Conservation (phyloP, 2,329 filamentous ascomycete genomes). For the Colletotrichum australisinense region DNA sequence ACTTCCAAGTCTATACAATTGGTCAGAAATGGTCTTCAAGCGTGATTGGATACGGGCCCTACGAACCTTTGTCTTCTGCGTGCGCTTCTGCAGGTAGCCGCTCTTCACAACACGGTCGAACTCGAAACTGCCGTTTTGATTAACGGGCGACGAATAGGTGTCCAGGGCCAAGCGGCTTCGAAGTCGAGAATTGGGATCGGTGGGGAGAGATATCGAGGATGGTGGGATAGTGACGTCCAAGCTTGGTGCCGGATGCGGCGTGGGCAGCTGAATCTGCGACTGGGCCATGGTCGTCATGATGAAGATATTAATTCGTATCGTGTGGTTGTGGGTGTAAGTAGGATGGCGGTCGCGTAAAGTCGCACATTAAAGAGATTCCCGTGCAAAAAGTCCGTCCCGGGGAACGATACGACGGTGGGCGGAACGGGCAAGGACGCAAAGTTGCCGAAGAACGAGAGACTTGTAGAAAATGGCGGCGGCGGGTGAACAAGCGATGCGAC, state of each 20-base stretch:
- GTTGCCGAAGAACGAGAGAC: not conserved
- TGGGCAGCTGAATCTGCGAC: slow-evolving; percentile 26
- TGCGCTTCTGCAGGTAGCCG: slow-evolving; percentile 87
- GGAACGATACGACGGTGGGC: not conserved
- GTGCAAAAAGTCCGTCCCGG: slow-evolving; percentile 11
- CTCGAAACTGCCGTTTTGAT: slow-evolving; percentile 94
- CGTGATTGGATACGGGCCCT: not conserved
- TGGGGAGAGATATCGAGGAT: slow-evolving; percentile 34
- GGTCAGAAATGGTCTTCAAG: slow-evolving; percentile 1
- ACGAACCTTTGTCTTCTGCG: slow-evolving; percentile 89
- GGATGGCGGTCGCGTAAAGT: slow-evolving; percentile 24
- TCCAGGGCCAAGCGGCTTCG: slow-evolving; percentile 65
- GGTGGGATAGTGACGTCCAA: slow-evolving; percentile 40
- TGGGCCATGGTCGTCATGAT: slow-evolving; percentile 28
- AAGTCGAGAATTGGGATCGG: slow-evolving; percentile 43
- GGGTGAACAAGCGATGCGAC: not conserved
- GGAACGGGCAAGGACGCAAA: not conserved
- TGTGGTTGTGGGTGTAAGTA: slow-evolving; percentile 8
- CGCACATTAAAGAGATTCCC: slow-evolving; percentile 25
- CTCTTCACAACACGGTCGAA: slow-evolving; percentile 94
- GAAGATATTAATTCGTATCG: slow-evolving; percentile 15
- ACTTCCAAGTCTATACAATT: slow-evolving; percentile 82
- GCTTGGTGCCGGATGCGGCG: slow-evolving; percentile 23
- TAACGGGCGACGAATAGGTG: slow-evolving; percentile 81
- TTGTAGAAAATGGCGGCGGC: slow-evolving; percentile 9